These are phyloP conservation scores for Fusarium sp. DNA, from an alignment of 2,329 filamentous ascomycete genomes.

Conservation along the genomic window DNA sequence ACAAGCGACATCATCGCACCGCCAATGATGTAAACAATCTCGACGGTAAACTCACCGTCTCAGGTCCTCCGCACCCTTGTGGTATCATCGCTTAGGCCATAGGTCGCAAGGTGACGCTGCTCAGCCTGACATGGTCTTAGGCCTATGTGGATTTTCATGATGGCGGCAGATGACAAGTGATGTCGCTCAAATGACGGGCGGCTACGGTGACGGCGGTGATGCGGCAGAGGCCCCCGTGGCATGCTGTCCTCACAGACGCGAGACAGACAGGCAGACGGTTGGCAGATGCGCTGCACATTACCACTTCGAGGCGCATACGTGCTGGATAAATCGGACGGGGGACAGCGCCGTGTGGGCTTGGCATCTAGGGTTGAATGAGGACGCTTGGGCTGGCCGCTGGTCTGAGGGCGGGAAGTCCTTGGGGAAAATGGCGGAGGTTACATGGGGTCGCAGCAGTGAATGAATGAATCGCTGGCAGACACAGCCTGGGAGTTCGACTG, in stretches of 20 bases:
- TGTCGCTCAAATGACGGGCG: conserved; percentile 1
- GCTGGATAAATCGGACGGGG: conserved; percentile 4
- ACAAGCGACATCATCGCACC: neutral
- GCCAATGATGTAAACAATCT: conserved; percentile 4
- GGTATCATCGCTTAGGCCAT: neutral
- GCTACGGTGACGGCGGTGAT: conserved; percentile 36
- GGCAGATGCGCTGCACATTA: conserved; percentile 40
- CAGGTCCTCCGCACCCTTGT: neutral
- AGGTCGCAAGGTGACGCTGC: neutral
- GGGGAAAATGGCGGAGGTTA: neutral
- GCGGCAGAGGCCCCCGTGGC: conserved; percentile 8
- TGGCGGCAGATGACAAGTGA: neutral
- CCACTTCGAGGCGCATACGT: conserved; percentile 32
- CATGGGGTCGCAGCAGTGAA: conserved; percentile 13
- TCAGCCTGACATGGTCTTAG: neutral
- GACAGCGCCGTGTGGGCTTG: conserved; percentile 17
- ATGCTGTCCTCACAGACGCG: neutral
- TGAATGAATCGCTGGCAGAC: conserved; percentile 11
- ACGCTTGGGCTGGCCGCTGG: conserved; percentile 24
- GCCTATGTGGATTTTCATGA: neutral
- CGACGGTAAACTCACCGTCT: neutral
- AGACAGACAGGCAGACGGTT: neutral
- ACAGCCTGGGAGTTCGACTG: conserved; percentile 28
- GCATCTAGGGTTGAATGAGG: conserved; percentile 19
- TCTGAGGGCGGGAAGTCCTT: conserved; percentile 25